phyloP scores from a whole-genome alignment of 148 eudicot species.

The Euryodendron excelsum region DNA sequence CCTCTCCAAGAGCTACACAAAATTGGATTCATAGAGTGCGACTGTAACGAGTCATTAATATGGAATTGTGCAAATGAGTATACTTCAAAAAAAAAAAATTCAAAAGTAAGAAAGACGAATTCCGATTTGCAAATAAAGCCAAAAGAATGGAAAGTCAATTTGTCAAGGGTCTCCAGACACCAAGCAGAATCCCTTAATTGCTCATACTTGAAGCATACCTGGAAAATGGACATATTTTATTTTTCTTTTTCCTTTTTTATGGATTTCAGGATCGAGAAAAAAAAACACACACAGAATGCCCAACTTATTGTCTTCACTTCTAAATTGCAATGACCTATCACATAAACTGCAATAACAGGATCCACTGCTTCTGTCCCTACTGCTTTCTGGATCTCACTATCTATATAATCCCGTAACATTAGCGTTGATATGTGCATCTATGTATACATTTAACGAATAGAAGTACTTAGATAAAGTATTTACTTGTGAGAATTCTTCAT shows the following conservation, averaged over 20 bases:
- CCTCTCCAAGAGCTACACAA: slow-evolving; percentile 82
- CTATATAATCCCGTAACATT: background rate
- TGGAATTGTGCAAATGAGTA: background rate
- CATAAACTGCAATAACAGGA: background rate
- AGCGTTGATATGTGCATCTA: background rate
- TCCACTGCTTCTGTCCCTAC: background rate
- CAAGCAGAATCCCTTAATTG: background rate
- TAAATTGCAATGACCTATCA: background rate
- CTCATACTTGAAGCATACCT: background rate
- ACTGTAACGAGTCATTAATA: background rate
- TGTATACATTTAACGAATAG: background rate
- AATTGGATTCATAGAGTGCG: background rate
- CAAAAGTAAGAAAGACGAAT: background rate
- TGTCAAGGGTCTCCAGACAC: background rate
- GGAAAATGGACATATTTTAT: too few relatives aligned
- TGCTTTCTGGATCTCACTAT: background rate
- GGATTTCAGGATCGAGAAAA: background rate
- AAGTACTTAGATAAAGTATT: background rate
- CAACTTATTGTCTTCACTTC: background rate
- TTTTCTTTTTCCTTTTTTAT: background rate
- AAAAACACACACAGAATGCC: background rate
- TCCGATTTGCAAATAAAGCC: background rate
- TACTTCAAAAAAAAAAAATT: background rate
- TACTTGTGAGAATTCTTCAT: too few relatives aligned
- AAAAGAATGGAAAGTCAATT: background rate